These are phyloP conservation scores for Dactylellina sp. DNA, from an alignment of 2,329 filamentous ascomycete species.

Conservation along the genomic window DNA sequence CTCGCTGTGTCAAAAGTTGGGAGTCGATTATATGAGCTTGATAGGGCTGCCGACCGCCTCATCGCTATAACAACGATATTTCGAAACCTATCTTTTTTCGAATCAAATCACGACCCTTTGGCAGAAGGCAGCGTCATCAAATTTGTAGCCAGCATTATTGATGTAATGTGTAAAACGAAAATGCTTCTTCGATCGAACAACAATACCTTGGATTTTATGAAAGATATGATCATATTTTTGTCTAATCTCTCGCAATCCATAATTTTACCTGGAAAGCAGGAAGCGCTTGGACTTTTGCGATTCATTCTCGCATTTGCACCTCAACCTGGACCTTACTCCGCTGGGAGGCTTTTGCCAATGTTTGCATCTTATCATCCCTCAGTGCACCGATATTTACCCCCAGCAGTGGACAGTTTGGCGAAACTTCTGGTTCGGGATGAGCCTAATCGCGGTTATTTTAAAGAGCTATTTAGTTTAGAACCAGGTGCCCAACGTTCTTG, in stretches of 20 bases:
- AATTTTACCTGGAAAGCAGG: slow-evolving; percentile 84
- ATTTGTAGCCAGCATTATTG: slow-evolving; percentile 83
- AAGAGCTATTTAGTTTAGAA: slow-evolving; percentile 81
- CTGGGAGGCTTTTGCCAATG: slow-evolving; percentile 71
- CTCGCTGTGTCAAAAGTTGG: slow-evolving; percentile 80
- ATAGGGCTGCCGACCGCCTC: slow-evolving; percentile 85
- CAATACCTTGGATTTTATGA: slow-evolving; percentile 96
- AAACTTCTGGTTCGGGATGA: slow-evolving; percentile 94
- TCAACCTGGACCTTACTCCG: slow-evolving; percentile 73
- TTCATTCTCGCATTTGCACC: slow-evolving; percentile 93
- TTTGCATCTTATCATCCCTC: slow-evolving; percentile 85
- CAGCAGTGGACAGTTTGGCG: slow-evolving; percentile 88
- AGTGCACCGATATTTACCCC: slow-evolving; percentile 86
- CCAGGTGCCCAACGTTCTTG: slow-evolving; percentile 73
- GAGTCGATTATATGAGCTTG: slow-evolving; percentile 80
- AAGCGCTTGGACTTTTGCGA: slow-evolving; percentile 85
- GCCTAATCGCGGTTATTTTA: slow-evolving; percentile 87
- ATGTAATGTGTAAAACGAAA: slow-evolving; percentile 87
- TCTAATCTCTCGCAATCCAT: slow-evolving; percentile 87
- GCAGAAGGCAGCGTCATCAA: slow-evolving; percentile 82
- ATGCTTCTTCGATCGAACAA: slow-evolving; percentile 83
- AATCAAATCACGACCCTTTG: slow-evolving; percentile 79
- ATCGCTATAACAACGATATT: slow-evolving; percentile 92
- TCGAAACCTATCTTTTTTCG: slow-evolving; percentile 89
- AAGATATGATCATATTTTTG: slow-evolving; percentile 87